phyloP scores from a whole-genome alignment of 2,329 filamentous ascomycete genomes.

The Penicillium sp. region DNA sequence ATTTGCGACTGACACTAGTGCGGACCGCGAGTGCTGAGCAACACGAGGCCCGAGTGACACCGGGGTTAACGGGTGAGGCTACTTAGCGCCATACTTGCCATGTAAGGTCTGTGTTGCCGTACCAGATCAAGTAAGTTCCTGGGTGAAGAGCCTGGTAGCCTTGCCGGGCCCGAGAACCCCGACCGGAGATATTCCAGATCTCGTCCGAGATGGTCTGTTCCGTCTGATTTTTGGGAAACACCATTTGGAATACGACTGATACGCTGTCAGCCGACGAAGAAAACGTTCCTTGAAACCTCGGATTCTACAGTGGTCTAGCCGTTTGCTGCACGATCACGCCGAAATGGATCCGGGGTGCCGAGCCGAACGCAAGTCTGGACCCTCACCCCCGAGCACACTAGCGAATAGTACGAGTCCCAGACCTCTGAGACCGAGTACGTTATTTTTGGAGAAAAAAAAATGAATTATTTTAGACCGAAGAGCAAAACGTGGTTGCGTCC shows the following conservation, averaged over 20 bases:
- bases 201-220: not conserved
- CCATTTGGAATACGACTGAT: not conserved
- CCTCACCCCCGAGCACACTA: not conserved
- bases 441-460: slow-evolving; percentile 3
- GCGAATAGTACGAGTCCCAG: not conserved
- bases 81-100: not conserved
- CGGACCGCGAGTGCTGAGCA: not conserved
- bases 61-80: not conserved
- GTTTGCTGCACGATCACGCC: not conserved
- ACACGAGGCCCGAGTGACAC: not conserved
- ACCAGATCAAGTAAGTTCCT: not conserved
- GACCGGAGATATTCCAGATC: slow-evolving; percentile 3
- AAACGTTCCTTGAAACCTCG: not conserved
- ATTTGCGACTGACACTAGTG: not conserved
- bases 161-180: slow-evolving; percentile 5
- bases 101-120: not conserved
- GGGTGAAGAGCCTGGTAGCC: not conserved
- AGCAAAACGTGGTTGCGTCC: slow-evolving; percentile 15
- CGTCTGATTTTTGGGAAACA: not conserved
- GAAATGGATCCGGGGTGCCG: slow-evolving; percentile 18
- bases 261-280: not conserved
- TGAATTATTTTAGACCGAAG: not conserved
- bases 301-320: not conserved
- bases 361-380: slow-evolving; percentile 18
- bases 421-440: slow-evolving; percentile 1